Evolutionary conservation across 1,284 basidiomycete species (phyloP).

Genomic region (Ceratobasidium sp.): DNA sequence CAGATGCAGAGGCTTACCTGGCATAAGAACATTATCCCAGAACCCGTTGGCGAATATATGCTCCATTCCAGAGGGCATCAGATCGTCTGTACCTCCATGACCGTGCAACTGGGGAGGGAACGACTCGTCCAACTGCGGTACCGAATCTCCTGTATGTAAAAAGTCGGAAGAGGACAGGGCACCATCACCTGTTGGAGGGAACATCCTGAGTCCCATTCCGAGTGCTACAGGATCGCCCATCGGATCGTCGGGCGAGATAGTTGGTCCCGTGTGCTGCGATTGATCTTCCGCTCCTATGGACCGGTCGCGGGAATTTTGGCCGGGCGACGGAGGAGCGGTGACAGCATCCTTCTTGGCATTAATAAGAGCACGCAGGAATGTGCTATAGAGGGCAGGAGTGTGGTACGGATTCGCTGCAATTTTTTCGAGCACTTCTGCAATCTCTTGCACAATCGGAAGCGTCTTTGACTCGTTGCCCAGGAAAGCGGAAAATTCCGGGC

Average conservation of each 20-base stretch:
- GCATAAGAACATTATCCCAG: slow-evolving; percentile 84
- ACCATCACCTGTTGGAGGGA: slow-evolving; percentile 36
- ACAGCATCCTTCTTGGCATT: slow-evolving; percentile 61
- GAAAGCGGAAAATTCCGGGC: slow-evolving; percentile 80
- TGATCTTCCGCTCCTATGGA: not conserved
- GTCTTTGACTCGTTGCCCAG: slow-evolving; percentile 76
- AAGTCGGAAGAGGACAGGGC: slow-evolving; percentile 4
- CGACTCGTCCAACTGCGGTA: slow-evolving; percentile 3
- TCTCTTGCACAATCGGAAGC: slow-evolving; percentile 75
- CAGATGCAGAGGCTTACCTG: slow-evolving; percentile 60
- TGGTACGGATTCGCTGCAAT: slow-evolving; percentile 78
- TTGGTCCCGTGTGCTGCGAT: slow-evolving; percentile 29
- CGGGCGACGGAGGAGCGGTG: slow-evolving; percentile 34
- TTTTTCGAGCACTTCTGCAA: slow-evolving; percentile 80
- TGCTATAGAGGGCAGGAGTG: slow-evolving; percentile 85
- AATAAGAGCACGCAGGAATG: slow-evolving; percentile 82
- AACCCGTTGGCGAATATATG: slow-evolving; percentile 77
- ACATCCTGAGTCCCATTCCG: slow-evolving; percentile 35
- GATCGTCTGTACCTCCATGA: slow-evolving; percentile 24
- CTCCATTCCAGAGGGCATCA: slow-evolving; percentile 75
- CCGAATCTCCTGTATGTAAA: slow-evolving; percentile 3
- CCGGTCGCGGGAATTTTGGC: slow-evolving; percentile 15
- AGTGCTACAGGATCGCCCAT: slow-evolving; percentile 2
- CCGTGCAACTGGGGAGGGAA: slow-evolving; percentile 33
- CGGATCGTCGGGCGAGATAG: slow-evolving; percentile 29